A percentile compares a stretch with the other conserved stretches of the same genome.
Evolutionary conservation across 164 flowering plant genomes (phyloP).

Genomic region (Chloranthus sessilifolius): DNA sequence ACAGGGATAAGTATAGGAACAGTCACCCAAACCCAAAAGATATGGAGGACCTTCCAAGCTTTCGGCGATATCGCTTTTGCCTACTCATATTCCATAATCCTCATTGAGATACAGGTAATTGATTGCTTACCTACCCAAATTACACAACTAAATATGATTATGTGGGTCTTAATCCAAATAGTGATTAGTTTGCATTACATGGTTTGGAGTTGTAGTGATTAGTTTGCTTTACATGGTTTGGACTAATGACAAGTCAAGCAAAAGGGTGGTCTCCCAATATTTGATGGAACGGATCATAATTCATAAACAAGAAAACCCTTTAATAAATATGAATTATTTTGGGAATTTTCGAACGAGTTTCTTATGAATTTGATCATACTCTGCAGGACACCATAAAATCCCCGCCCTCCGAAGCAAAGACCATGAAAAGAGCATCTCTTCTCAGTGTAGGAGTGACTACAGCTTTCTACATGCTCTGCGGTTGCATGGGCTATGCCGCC

Average conservation of each 20-base stretch:
- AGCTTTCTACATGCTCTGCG: slow-evolving; percentile 57
- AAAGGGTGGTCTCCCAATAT: too few species aligned
- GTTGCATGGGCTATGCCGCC: slow-evolving; percentile 71
- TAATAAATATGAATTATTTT: too few species aligned
- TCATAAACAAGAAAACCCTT: too few species aligned
- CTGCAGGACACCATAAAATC: slow-evolving; percentile 50
- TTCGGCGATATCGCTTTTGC: slow-evolving; percentile 78
- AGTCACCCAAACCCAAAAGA: slow-evolving; percentile 48
- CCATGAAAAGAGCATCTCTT: slow-evolving; percentile 52
- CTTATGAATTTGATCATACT: too few species aligned
- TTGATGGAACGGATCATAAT: too few species aligned
- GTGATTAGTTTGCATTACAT: neutral
- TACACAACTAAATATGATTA: neutral
- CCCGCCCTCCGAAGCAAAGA: slow-evolving; percentile 55
- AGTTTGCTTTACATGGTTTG: too few species aligned
- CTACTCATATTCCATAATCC: slow-evolving; percentile 65
- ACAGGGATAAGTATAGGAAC: slow-evolving; percentile 63
- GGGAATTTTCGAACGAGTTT: too few species aligned
- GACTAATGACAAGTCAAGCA: too few species aligned
- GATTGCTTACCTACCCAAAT: neutral
- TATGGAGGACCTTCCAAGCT: slow-evolving; percentile 76
- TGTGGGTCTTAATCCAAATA: neutral
- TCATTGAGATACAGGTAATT: slow-evolving; percentile 70
- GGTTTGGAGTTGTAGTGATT: neutral
- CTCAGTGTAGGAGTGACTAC: slow-evolving; percentile 45